These are phyloP conservation scores for Aspergillus ruber DNA, from an alignment of 2,329 filamentous ascomycete species.

Conservation along the genomic window DNA sequence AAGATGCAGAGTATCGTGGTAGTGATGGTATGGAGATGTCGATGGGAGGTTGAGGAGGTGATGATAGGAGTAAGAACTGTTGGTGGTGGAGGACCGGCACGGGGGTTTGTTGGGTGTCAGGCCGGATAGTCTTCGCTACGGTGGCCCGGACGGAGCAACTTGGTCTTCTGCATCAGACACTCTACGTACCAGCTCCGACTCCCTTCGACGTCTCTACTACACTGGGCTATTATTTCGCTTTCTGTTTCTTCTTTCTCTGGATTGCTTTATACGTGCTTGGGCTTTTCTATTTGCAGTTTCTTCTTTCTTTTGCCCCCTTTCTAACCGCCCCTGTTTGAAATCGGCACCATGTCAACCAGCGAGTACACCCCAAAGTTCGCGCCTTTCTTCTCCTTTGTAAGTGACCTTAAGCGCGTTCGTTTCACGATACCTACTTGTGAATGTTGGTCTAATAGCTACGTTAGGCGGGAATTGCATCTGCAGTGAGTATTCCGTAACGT, in stretches of 20 bases:
- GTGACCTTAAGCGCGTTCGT: constrained; percentile 20
- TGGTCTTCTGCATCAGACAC: constrained; percentile 3
- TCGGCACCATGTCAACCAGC: constrained; percentile 38
- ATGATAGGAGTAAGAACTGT: constrained; percentile 1
- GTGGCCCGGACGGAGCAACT: constrained; percentile 12
- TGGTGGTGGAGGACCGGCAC: constrained; percentile 15
- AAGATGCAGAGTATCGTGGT: too few species aligned
- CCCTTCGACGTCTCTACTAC: neutral
- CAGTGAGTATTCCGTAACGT: constrained; percentile 31
- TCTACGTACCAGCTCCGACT: neutral
- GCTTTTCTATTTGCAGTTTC: neutral
- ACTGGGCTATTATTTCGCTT: neutral
- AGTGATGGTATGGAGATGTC: too few species aligned
- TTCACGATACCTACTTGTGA: neutral
- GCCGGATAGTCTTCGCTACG: constrained; percentile 20
- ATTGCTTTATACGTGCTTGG: neutral
- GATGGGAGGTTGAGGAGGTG: too few species aligned
- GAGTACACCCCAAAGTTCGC: constrained; percentile 57
- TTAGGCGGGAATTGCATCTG: constrained; percentile 45
- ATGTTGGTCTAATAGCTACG: constrained; percentile 18
- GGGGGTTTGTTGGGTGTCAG: constrained; percentile 20
- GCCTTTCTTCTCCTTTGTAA: constrained; percentile 63
- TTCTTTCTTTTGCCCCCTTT: neutral
- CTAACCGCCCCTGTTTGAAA: neutral
- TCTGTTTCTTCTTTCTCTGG: neutral